A percentile compares a stretch with the other conserved stretches of the same genome.
Conservation (phyloP, 495 filamentous ascomycete species). For the Penicillium crystallinum region DNA sequence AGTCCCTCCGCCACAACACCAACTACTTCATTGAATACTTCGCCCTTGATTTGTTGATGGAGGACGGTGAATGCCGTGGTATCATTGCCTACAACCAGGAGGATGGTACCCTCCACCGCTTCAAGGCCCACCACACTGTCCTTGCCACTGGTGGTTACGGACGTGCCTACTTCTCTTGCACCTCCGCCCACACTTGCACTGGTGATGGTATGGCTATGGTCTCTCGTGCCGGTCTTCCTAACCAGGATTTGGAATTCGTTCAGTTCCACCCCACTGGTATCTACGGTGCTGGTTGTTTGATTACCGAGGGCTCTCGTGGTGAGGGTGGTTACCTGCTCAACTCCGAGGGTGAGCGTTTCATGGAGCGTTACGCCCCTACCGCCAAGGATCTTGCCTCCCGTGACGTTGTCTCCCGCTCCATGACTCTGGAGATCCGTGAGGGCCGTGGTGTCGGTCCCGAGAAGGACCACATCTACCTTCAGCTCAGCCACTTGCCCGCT, state of each 20-base stretch:
- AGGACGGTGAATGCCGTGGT: conserved; percentile 91
- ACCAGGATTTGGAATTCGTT: conserved; percentile 99
- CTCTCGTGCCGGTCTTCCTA: conserved; percentile 91
- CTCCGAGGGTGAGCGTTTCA: conserved; percentile 95
- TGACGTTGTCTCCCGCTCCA: conserved; percentile 92
- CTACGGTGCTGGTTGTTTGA: conserved; percentile 96
- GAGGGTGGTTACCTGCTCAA: conserved; percentile 98
- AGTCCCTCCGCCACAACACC: conserved; percentile 93
- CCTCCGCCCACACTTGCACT: conserved; percentile 95
- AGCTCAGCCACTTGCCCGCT: conserved; percentile 87
- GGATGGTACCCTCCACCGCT: conserved; percentile 93
- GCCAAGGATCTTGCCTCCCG: conserved; percentile 93
- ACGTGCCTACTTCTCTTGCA: conserved; percentile 95
- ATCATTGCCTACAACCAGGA: conserved; percentile 97
- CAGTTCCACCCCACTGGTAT: conserved; percentile 99
- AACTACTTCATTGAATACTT: conserved; percentile 99
- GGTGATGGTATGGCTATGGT: conserved; percentile 99
- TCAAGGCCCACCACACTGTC: conserved; percentile 93
- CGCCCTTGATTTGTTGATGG: conserved; percentile 92
- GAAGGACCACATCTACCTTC: conserved; percentile 96
- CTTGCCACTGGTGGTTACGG: conserved; percentile 95
- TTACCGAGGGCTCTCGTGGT: conserved; percentile 96
- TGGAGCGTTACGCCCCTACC: conserved; percentile 96
- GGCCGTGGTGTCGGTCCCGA: conserved; percentile 93
- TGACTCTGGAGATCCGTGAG: conserved; percentile 96